Evolutionary conservation across 2,329 filamentous ascomycete genomes (phyloP), one percentile per base, ranked within the genome.

Genomic region (Monosporascus cannonballus): DNA sequence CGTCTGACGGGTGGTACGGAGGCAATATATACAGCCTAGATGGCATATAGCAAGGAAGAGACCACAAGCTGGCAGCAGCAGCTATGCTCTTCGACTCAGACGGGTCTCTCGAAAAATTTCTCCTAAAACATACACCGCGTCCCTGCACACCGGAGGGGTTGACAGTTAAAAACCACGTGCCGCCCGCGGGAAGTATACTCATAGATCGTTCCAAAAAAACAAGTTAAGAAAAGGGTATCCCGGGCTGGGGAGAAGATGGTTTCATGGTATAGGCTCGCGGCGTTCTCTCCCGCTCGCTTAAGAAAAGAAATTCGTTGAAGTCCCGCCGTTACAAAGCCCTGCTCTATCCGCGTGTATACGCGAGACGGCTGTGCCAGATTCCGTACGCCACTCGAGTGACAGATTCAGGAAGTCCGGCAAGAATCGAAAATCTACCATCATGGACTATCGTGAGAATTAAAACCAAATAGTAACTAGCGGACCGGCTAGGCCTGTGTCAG

Each of bases 161-260:
- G 30, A 34, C 30, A 14, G 30, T 14, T 34, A 14, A 34, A 34
- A 14, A 14, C 30, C 3, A 34, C 30, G 30, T 34, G 30, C 30
- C 51, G 36, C 54, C 49, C 51, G 45, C 44, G 45, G 50, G 44
- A 46, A 52, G 45, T 51, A 50, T 51, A 54, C 30, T 55, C 53
- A 38, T 54, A 55, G 51, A 55, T 51, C 53, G 38, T 52, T 46
- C 27, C 53, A 44, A 18, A 44, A 18, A 44, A 45, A 55, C 48
- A 45, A 51, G 47, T 46, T 47, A 30, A 42, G 45, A 37, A 25
- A n/a, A 44, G 22, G 39, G 18, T 14, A 6, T 42, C 4, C 3
- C n/a, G 24, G 22, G 18, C 15, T 20, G 39, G 18, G 6, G 39
- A 20, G 17, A 20, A 20, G 30, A 34, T 9, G 9, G 30, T 53